These are phyloP conservation scores for Pseudogymnoascus sp. DNA, from an alignment of 2,329 filamentous ascomycete genomes.

Conservation along the genomic window DNA sequence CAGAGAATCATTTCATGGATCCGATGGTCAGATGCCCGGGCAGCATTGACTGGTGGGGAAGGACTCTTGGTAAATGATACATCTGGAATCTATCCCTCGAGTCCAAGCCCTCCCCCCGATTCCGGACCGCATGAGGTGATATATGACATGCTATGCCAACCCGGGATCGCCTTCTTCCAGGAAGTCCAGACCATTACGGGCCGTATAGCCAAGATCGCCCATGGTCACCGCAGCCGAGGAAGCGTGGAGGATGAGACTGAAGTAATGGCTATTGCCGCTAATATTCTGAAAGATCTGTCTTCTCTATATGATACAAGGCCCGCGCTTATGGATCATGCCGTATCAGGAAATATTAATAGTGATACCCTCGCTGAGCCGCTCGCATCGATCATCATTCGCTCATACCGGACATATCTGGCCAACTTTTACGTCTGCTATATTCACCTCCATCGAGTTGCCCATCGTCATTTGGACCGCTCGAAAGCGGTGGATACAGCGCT, in stretches of 20 bases:
- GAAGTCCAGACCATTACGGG: conserved; percentile 50
- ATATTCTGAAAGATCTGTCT: conserved; percentile 41
- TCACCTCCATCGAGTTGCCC: conserved; percentile 47
- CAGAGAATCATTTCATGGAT: conserved; percentile 5
- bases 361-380: conserved; percentile 40
- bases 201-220: conserved; percentile 45
- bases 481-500: conserved; percentile 40
- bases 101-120: background rate
- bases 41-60: background rate
- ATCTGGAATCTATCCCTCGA: background rate
- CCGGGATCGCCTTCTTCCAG: conserved; percentile 46
- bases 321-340: conserved; percentile 46
- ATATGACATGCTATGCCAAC: conserved; percentile 45
- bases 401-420: conserved; percentile 44
- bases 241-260: conserved; percentile 50
- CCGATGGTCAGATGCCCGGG: conserved; percentile 3
- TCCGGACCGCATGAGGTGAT: conserved; percentile 35
- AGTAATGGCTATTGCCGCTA: conserved; percentile 44
- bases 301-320: conserved; percentile 42
- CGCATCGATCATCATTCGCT: conserved; percentile 40
- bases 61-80: conserved; percentile 7
- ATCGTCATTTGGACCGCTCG: conserved; percentile 43
- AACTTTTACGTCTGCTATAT: conserved; percentile 48
- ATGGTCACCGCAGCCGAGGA: conserved; percentile 44
- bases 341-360: conserved; percentile 40